Base-by-base conservation (phyloP, 352 stramenopile genomes). In the Globisporangium cystogenes region DNA sequence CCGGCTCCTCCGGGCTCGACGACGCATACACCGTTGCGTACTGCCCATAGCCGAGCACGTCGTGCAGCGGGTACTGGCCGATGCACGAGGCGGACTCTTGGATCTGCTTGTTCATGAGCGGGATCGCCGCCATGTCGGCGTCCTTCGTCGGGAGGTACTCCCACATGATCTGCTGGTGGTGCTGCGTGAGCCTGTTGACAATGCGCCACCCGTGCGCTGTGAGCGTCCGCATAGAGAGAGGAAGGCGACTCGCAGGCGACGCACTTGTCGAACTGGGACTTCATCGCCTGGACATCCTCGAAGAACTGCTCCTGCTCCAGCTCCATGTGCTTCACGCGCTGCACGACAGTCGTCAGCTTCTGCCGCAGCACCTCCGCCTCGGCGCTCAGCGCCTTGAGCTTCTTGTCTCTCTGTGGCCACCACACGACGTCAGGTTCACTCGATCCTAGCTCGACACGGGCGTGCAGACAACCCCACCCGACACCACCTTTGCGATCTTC, bases 251-350 rank as follows among this genome's bases (percentile, higher is more conserved):
- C n/a, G n/a, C n/a, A n/a, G n/a, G n/a, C n/a, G n/a, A 23, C 58
- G 42, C 40, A 62, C 64, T 82, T 86, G 35, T 89, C 72, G 53
- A 76, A 93, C 20, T 90, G 75, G 5, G 47, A 49, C 59, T 93
- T 88, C 65, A 93, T 81, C 20, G 87, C 74, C 24, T 75, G 65
- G 16, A 93, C 70, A 43, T 90, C 74, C 48, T 88, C 71, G 31
- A 87, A 65, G 69, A 95, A 80, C 72, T 96, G 56, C 45, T 83
- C 84, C 69, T 96, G 60, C 58, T 95, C 82, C n/a, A 88, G 70
- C 35, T 94, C 90, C 49, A 94, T 69, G 40, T 80, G 72, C 51
- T 90, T 76, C 31, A 82, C 87, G 51, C 86, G 90, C 48, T 74
- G 55, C 4, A 68, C 55, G 0, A 72, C 74, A 18, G 74, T 65